These are phyloP conservation scores for Xylaria sp. DNA, from an alignment of 2,329 filamentous ascomycete species.

Conservation along the genomic window DNA sequence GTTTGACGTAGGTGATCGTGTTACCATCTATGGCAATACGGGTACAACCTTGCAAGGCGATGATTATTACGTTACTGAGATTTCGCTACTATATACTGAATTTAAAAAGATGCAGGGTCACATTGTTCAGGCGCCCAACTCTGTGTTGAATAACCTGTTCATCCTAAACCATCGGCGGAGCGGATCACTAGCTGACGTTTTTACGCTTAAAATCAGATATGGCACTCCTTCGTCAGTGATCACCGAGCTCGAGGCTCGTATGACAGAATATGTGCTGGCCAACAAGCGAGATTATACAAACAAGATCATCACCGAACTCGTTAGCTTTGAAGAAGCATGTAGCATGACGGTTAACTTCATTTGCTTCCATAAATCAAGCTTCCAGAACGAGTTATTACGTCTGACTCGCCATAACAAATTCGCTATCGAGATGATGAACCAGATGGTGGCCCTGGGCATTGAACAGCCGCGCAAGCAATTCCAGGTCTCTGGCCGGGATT, in stretches of 20 bases:
- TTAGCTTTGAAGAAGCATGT: constrained; percentile 81
- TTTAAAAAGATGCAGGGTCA: constrained; percentile 99
- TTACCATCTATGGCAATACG: constrained; percentile 90
- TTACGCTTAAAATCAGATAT: constrained; percentile 86
- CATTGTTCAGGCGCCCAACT: constrained; percentile 95
- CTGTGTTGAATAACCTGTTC: constrained; percentile 89
- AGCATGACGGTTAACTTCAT: constrained; percentile 90
- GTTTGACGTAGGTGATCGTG: constrained; percentile 94
- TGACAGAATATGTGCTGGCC: constrained; percentile 82
- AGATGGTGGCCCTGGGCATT: constrained; percentile 85
- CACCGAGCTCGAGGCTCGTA: constrained; percentile 79
- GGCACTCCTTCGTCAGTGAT: constrained; percentile 85
- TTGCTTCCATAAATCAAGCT: constrained; percentile 98
- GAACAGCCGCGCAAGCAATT: constrained; percentile 81
- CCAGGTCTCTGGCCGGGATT: constrained; percentile 73
- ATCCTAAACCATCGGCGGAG: constrained; percentile 95
- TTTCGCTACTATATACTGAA: constrained; percentile 91
- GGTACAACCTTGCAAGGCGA: constrained; percentile 82
- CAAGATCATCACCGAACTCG: constrained; percentile 87
- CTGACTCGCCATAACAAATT: constrained; percentile 93
- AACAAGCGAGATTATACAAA: constrained; percentile 91
- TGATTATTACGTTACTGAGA: constrained; percentile 96
- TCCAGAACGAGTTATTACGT: constrained; percentile 92
- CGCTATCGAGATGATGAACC: constrained; percentile 87
- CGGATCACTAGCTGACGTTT: constrained; percentile 85